phyloP scores from a whole-genome alignment of 345 rosid species.

The Eucalyptus guilfoylei region DNA sequence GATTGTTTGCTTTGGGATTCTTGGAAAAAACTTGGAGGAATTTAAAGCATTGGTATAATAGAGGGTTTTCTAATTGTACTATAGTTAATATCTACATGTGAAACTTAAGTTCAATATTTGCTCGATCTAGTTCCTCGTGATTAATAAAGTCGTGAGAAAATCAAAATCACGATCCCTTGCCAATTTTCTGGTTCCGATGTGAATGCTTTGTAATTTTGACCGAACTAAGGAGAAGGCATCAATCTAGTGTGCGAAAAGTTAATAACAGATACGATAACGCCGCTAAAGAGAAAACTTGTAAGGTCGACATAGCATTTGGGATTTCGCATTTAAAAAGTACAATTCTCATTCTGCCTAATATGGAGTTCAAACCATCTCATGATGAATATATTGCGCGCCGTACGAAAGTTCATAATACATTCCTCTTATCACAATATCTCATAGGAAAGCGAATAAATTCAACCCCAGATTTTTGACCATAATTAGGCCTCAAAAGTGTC shows the following conservation, averaged over 20 bases:
- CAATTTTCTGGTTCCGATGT: not conserved
- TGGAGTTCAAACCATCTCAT: not conserved
- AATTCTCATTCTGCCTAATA: too few species aligned
- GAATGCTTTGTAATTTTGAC: not conserved
- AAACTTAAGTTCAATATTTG: not conserved
- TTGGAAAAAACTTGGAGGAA: not conserved
- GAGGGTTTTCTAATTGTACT: not conserved
- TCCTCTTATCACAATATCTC: not conserved
- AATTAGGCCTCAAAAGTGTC: not conserved
- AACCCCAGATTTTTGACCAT: not conserved
- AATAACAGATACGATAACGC: fast-evolving
- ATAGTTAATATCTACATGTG: not conserved
- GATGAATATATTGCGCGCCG: not conserved
- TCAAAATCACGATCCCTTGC: not conserved
- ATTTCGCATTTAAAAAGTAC: not conserved
- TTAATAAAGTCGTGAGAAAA: not conserved
- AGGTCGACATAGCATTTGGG: fast-evolving
- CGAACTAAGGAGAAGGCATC: not conserved
- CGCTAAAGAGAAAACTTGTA: not conserved
- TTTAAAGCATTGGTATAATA: not conserved
- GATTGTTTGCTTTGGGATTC: too few species aligned
- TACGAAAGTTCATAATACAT: not conserved
- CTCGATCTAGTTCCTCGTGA: not conserved
- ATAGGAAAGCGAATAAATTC: not conserved
- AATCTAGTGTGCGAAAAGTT: not conserved